Percentiles rank a stretch among this genome's conserved stretches.
phyloP scores from a whole-genome alignment of 306 rosid species.

The Inga laurina region DNA sequence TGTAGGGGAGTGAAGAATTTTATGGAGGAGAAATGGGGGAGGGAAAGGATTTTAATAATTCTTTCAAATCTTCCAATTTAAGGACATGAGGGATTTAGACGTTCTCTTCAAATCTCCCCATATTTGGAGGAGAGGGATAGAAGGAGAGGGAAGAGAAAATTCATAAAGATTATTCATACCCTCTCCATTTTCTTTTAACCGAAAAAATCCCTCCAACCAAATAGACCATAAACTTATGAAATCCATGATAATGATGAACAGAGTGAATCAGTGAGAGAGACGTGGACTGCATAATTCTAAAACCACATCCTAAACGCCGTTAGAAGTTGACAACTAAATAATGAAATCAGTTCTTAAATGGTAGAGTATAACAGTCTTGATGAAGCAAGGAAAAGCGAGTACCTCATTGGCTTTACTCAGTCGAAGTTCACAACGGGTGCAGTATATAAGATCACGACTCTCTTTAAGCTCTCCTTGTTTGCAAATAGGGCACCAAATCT shows the following conservation, averaged over 20 bases:
- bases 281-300: neutral
- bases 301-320: neutral
- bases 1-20: neutral
- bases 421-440: constrained; percentile 59
- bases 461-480: constrained; percentile 76
- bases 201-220: too few relatives aligned
- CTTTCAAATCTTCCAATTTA: too few relatives aligned
- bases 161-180: too few relatives aligned
- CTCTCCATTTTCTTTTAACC: too few relatives aligned
- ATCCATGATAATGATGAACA: neutral
- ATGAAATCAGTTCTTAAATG: neutral
- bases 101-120: too few relatives aligned
- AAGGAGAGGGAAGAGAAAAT: too few relatives aligned
- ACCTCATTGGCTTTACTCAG: constrained; percentile 75
- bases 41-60: too few relatives aligned
- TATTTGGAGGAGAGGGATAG: too few relatives aligned
- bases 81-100: too few relatives aligned
- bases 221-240: neutral
- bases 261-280: neutral
- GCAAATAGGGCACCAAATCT: constrained; percentile 89
- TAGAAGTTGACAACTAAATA: constrained; percentile 3
- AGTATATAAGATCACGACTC: constrained; percentile 46
- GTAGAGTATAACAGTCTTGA: constrained; percentile 7
- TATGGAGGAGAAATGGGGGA: neutral
- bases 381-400: constrained; percentile 24